Base-by-base conservation (phyloP, 805 yeast species). In the Spathaspora boniae region DNA sequence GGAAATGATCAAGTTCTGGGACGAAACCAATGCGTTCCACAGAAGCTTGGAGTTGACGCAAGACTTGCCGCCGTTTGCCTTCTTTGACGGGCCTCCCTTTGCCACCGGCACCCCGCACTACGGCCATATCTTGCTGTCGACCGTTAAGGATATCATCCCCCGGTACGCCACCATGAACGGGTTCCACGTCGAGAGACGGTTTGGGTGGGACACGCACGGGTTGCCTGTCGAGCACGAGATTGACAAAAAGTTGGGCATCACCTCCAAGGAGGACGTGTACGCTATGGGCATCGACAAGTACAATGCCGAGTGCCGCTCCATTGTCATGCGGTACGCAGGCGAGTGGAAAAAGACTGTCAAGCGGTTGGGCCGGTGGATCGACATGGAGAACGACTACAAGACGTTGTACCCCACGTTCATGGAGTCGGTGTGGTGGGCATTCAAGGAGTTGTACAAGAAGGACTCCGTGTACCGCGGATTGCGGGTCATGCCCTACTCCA, bases 121-220 rank as follows among this genome's bases (percentile, higher is more conserved):
- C 60, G 99, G 99, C 45, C 99, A 93, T 58, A 83, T 93, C 55
- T 70, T 93, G 62, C 94, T 98, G 2, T 93, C 98, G 26, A 93
- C 99, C 39, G 86, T 89, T 54, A 93, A 91, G 64, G 99, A 93
- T 68, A 86, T 93, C 47, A 91, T 93, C 37, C 98, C 98, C 38
- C 78, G 99, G 58, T 93, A 87, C 57, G 98, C 98, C 41, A 85
- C 95, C 45, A 91, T 93, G 98, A 91, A 85, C 51, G 98, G 98
- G 15, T 82, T 78, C 62, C 86, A 83, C 51, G 98, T 93, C 28
- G 96, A 86, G 65, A 86, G 99, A 68, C 78, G 98, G 54, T 93
- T 93, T 47, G 99, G 99, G 44, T 93, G 99, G 99, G 99, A 93
- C 66, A 93, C 99, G 38, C 99, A 93, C 62, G 99, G 99, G 39